Conservation (phyloP, 2,329 filamentous ascomycete species). For the Zymoseptoria ardabiliae region DNA sequence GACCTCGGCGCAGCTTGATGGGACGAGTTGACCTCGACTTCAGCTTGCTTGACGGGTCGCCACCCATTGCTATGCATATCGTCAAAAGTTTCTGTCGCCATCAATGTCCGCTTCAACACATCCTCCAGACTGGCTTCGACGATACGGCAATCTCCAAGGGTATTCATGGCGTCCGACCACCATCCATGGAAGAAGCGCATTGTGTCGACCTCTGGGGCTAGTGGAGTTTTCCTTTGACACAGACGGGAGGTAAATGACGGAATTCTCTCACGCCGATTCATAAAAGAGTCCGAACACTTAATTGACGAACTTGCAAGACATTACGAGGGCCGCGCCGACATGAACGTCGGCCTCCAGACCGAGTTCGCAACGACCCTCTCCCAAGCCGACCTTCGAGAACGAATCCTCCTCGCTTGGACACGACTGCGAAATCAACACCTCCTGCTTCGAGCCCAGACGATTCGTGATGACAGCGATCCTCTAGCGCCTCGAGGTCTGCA, state of each 20-base stretch:
- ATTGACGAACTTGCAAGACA: constrained; percentile 18
- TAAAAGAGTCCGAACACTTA: background rate
- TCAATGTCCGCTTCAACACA: background rate
- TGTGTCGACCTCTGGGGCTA: constrained; percentile 35
- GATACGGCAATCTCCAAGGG: constrained; percentile 32
- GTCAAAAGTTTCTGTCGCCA: background rate
- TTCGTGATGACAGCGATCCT: constrained; percentile 6
- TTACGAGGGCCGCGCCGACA: constrained; percentile 40
- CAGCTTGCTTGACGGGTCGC: background rate
- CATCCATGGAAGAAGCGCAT: constrained; percentile 19
- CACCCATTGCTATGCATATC: background rate
- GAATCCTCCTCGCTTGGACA: constrained; percentile 36
- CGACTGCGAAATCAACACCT: constrained; percentile 34
- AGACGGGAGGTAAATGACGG: constrained; percentile 28
- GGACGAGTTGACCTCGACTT: background rate
- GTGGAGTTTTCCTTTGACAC: constrained; percentile 40
- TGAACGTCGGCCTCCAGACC: constrained; percentile 33
- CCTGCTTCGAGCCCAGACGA: constrained; percentile 31
- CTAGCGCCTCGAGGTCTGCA: constrained; percentile 15
- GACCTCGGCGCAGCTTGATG: background rate
- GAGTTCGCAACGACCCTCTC: constrained; percentile 29
- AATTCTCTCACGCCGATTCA: background rate
- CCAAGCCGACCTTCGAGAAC: constrained; percentile 25
- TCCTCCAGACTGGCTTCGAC: constrained; percentile 31
- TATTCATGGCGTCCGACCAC: constrained; percentile 31